These are phyloP conservation scores for Penicillium rolfsii DNA, from an alignment of 2,329 filamentous ascomycete genomes.

Conservation along the genomic window DNA sequence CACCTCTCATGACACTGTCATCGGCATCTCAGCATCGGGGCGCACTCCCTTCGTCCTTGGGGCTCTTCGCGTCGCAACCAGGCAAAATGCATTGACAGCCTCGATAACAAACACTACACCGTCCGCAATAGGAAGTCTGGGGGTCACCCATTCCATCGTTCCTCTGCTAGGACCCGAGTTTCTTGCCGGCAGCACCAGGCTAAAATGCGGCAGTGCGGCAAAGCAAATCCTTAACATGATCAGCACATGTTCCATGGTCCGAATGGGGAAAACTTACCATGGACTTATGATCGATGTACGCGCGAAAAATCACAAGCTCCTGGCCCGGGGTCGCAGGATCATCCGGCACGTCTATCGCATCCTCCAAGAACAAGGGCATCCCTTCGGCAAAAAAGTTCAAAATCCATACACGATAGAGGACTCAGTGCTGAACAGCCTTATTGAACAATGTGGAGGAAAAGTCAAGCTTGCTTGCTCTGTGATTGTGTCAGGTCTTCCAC, in stretches of 20 bases:
- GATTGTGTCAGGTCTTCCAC: background rate
- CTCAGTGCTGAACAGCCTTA: background rate
- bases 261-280: background rate
- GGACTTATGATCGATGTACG: background rate
- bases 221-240: background rate
- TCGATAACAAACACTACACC: background rate
- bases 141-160: background rate
- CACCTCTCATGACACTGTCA: background rate
- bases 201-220: background rate
- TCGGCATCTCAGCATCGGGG: background rate
- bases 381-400: background rate
- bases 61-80: background rate
- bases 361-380: background rate
- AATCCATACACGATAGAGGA: background rate
- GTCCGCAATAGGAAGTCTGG: background rate
- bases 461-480: background rate
- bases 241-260: background rate
- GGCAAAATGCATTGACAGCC: background rate
- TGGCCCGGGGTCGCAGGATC: background rate
- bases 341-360: background rate
- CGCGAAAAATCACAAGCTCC: background rate
- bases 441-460: background rate
- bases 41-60: background rate
- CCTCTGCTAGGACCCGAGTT: background rate
- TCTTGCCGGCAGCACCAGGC: background rate